Conservation (phyloP, 805 yeast species). For the Blastobotrys americana region DNA sequence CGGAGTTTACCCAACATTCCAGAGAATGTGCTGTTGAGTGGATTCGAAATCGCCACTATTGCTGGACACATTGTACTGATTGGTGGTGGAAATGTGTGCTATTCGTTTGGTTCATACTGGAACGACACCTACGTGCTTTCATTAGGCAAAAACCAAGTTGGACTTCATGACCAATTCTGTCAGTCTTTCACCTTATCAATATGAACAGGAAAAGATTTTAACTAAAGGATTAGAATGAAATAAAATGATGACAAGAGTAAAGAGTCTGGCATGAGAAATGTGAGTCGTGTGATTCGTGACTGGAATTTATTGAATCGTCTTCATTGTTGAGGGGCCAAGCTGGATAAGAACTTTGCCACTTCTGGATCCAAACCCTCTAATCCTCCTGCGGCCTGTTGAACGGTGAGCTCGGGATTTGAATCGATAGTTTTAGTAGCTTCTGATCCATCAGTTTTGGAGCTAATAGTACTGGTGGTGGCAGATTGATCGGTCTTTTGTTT, state of each 20-base stretch:
- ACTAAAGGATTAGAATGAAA: not conserved
- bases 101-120: constrained; percentile 65
- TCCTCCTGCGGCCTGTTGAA: constrained; percentile 31
- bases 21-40: constrained; percentile 38
- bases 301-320: too few species aligned
- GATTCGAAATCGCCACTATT: constrained; percentile 38
- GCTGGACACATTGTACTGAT: constrained; percentile 23
- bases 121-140: constrained; percentile 26
- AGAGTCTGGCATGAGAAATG: too few species aligned
- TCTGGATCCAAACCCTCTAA: constrained; percentile 39
- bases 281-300: too few species aligned
- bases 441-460: too few species aligned
- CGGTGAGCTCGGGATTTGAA: too few species aligned
- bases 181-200: too few species aligned
- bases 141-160: constrained; percentile 4
- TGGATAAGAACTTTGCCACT: constrained; percentile 47
- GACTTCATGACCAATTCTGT: too few species aligned
- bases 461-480: too few species aligned
- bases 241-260: not conserved
- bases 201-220: not conserved
- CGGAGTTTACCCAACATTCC: not conserved
- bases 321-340: constrained; percentile 24
- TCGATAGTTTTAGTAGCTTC: constrained; percentile 30
- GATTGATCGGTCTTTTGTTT: constrained; percentile 24
- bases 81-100: constrained; percentile 79